Conservation (phyloP, 495 filamentous ascomycete species). For the Polyplosphaeria fusca region DNA sequence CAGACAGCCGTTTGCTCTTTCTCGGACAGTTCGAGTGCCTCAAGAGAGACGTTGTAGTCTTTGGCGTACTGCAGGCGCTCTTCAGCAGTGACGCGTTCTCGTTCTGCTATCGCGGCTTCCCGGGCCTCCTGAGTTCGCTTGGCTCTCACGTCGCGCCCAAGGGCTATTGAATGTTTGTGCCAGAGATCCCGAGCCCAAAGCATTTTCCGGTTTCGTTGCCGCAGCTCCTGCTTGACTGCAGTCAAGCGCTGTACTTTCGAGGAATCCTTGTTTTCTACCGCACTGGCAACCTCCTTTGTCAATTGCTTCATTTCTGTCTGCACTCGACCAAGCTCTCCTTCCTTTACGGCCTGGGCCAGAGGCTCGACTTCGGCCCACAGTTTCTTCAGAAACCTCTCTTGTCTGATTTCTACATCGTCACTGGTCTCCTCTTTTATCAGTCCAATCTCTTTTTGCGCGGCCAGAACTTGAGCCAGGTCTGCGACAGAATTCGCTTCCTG, state of each 20-base stretch:
- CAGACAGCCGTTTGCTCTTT: not conserved
- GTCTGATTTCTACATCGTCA: not conserved
- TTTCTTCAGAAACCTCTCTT: slow-evolving; percentile 30
- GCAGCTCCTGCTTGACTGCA: not conserved
- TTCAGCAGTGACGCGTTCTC: not conserved
- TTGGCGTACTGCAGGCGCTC: not conserved
- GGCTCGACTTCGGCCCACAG: slow-evolving; percentile 45
- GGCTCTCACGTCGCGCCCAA: not conserved
- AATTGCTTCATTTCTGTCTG: not conserved
- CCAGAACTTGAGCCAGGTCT: slow-evolving; percentile 77
- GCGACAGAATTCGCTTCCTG: slow-evolving; percentile 86
- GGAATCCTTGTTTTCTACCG: not conserved
- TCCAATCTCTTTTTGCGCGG: slow-evolving; percentile 46
- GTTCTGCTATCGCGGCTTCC: not conserved
- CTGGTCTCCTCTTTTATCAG: not conserved
- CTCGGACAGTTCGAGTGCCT: not conserved
- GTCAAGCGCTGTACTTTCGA: not conserved
- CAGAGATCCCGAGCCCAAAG: not conserved
- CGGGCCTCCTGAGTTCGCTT: not conserved
- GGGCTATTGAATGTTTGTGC: not conserved
- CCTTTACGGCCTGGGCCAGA: slow-evolving; percentile 27
- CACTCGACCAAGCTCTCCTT: slow-evolving; percentile 37
- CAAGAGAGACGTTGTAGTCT: not conserved
- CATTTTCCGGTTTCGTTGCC: not conserved
- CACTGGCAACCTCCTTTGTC: not conserved